Percentiles rank a stretch among this genome's conserved stretches.
Conservation (phyloP, 139 green algal genomes). For the Deuterostichococcus epilithicus region DNA sequence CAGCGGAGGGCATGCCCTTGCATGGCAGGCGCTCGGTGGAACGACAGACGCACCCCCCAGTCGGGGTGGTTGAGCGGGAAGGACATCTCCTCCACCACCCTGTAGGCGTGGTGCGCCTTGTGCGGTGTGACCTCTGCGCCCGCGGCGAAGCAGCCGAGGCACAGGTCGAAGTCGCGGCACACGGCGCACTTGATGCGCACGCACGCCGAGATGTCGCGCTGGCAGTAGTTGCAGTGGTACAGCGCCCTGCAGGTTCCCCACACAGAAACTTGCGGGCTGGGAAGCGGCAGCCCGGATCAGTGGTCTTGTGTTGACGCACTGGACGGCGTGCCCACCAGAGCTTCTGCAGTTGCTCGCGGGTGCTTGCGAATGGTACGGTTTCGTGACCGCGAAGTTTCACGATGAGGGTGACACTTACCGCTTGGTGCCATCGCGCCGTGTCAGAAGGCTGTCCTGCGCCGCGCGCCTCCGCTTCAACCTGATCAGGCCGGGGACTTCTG, state of each 20-base stretch:
- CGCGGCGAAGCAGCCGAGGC: constrained; percentile 94
- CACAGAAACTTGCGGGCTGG: neutral
- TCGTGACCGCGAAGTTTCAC: too few species aligned
- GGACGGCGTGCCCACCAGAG: too few species aligned
- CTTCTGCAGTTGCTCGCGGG: too few species aligned
- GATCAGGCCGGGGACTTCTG: too few species aligned
- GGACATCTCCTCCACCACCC: constrained; percentile 87
- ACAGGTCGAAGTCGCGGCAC: constrained; percentile 92
- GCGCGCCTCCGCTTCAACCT: neutral
- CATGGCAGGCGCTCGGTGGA: too few species aligned
- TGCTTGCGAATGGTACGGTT: too few species aligned
- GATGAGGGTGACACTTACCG: neutral
- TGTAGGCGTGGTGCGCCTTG: constrained; percentile 72
- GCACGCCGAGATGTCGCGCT: constrained; percentile 76
- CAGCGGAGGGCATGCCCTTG: too few species aligned
- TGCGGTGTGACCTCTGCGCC: constrained; percentile 76
- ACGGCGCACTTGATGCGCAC: constrained; percentile 91
- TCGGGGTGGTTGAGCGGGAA: constrained; percentile 88
- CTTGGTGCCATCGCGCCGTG: neutral
- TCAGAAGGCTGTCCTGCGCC: neutral
- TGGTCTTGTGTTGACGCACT: too few species aligned
- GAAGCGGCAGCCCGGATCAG: too few species aligned
- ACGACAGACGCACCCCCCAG: constrained; percentile 71
- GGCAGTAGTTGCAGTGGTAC: constrained; percentile 96
- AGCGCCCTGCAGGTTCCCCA: constrained; percentile 50